Evolutionary conservation across 208 protist genomes (phyloP), one percentile per base, ranked within the genome.

Genomic region (Acanthamoeba lenticulata): DNA sequence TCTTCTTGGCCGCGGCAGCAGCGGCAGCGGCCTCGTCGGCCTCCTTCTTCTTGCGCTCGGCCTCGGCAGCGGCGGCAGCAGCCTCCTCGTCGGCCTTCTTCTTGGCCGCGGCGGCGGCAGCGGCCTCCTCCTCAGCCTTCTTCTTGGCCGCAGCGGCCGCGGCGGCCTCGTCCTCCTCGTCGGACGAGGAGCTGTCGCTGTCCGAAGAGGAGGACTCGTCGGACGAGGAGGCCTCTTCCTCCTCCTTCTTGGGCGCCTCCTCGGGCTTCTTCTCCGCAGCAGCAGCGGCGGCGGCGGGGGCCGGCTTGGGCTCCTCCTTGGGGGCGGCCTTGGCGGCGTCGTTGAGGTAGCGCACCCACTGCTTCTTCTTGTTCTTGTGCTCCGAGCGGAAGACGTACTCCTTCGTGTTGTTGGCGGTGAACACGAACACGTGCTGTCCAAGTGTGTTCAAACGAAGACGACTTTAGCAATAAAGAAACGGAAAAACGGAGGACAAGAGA

Each of bases 301-400:
- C 19, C 24, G 38, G 24, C 42, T 4, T 24, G 17, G 27, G 52
- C 52, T 4, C 17, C 52, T 3, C n/a, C n/a, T n/a, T n/a, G n/a
- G n/a, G n/a, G n/a, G n/a, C n/a, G n/a, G n/a, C 67, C 38, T 77
- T 77, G 67, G 67, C 29, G 67, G 67, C 67, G 67, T 77, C 67
- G 74, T 86, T 86, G 74, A 86, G 74, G 74, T 86, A 86, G 24
- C 74, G 40, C 6, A 86, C 45, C 74, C 74, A 86, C 74, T 55
- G 74, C 74, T 86, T 86, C 74, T 86, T 86, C 45, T 86, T 86
- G 42, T 45, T 45, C 74, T 86, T 86, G 74, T 74, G 65, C 65
- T 74, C 65, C 2, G 65, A 74, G 34, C 65, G 65, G 65, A 74
- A 74, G 32, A 74, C 65, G 65, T 74, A 74, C 65, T 74, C 38